Conservation (phyloP, 2,329 filamentous ascomycete genomes). For the Dactylellina drechsleri region DNA sequence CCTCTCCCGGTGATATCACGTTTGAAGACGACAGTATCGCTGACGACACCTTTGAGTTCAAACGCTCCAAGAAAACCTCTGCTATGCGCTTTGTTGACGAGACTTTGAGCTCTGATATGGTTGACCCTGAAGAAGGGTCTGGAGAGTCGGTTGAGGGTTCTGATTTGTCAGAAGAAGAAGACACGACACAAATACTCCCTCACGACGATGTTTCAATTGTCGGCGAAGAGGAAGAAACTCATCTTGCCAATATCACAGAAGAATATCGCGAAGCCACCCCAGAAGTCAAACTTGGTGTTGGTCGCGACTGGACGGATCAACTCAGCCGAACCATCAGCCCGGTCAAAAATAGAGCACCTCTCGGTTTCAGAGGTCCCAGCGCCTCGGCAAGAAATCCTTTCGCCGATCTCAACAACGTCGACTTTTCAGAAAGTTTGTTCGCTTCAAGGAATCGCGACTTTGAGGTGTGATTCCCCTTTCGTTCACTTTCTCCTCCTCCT, state of each 20-base stretch:
- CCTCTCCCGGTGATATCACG: slow-evolving; percentile 57
- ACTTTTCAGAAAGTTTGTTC: slow-evolving; percentile 50
- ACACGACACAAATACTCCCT: slow-evolving; percentile 50
- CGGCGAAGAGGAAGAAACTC: slow-evolving; percentile 65
- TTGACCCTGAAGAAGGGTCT: slow-evolving; percentile 60
- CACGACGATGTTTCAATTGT: slow-evolving; percentile 72
- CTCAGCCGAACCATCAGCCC: slow-evolving; percentile 93
- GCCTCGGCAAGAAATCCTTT: slow-evolving; percentile 45
- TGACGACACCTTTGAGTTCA: slow-evolving; percentile 69
- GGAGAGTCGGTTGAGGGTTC: slow-evolving; percentile 46
- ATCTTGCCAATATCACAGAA: slow-evolving; percentile 60
- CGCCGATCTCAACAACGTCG: slow-evolving; percentile 50
- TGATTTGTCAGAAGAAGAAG: slow-evolving; percentile 47
- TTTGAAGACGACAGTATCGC: slow-evolving; percentile 59
- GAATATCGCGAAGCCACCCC: slow-evolving; percentile 67
- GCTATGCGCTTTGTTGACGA: slow-evolving; percentile 66
- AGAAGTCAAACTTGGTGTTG: slow-evolving; percentile 65
- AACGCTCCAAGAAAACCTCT: slow-evolving; percentile 61
- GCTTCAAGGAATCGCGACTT: slow-evolving; percentile 71
- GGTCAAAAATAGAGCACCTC: slow-evolving; percentile 69
- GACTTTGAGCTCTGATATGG: slow-evolving; percentile 64
- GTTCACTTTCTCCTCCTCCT: slow-evolving; percentile 65
- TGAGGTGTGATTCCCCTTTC: slow-evolving; percentile 80
- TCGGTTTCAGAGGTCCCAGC: slow-evolving; percentile 44
- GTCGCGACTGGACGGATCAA: slow-evolving; percentile 92